phyloP scores from a whole-genome alignment of 495 filamentous ascomycete species.

The Darksidea phi region DNA sequence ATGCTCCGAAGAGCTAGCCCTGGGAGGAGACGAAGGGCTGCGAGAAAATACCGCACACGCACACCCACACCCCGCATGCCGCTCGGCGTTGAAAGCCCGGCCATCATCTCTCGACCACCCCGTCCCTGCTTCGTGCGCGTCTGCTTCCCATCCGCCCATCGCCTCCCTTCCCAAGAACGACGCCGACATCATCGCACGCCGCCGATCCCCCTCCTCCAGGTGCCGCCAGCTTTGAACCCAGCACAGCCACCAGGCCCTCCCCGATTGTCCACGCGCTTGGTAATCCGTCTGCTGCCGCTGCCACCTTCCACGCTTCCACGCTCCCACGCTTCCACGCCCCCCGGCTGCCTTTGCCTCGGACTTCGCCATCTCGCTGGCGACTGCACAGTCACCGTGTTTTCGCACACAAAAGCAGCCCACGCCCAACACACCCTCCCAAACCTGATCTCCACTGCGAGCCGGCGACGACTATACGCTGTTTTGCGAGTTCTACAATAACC shows the following conservation, averaged over 20 bases:
- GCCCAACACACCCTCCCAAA: conserved; percentile 24
- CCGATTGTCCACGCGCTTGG: no score
- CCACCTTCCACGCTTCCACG: neutral
- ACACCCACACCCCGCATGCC: neutral
- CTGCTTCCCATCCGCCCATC: no score
- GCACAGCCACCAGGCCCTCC: neutral
- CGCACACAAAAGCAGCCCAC: conserved; percentile 11
- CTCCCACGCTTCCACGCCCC: neutral
- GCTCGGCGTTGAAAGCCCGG: no score
- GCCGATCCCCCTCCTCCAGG: no score
- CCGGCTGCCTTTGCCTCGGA: neutral
- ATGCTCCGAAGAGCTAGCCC: no score
- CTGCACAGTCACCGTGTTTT: conserved; percentile 25
- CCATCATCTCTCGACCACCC: no score
- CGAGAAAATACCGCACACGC: neutral
- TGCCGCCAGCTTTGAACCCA: no score
- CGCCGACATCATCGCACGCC: no score
- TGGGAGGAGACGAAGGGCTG: neutral
- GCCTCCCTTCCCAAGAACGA: no score
- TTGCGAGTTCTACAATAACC: conserved; percentile 33
- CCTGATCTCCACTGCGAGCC: conserved; percentile 24
- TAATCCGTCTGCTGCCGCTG: no score
- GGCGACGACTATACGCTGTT: conserved; percentile 24
- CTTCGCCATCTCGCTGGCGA: neutral
- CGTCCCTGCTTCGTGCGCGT: no score